Evolutionary conservation across 495 filamentous ascomycete genomes (phyloP).

Genomic region (Aspergillus incahuasiensis): DNA sequence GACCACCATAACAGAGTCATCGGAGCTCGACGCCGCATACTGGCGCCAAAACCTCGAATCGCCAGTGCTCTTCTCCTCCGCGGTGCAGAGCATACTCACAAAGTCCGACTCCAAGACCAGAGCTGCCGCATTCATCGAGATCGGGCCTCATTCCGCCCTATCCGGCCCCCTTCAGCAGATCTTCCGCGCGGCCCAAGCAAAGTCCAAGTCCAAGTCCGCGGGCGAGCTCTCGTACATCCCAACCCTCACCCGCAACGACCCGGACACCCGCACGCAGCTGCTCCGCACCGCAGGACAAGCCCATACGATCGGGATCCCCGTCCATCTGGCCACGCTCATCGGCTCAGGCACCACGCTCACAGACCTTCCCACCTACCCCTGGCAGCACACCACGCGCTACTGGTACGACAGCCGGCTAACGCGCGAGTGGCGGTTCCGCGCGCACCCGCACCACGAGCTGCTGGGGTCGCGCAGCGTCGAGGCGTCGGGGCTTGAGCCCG

Average conservation of each 20-base stretch:
- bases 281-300: conserved; percentile 27
- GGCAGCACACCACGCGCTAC: conserved; percentile 37
- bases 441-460: conserved; percentile 36
- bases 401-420: conserved; percentile 44
- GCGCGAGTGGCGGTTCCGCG: conserved; percentile 40
- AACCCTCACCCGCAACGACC: conserved; percentile 9
- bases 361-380: conserved; percentile 46
- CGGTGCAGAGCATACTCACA: conserved; percentile 22
- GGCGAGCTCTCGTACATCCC: conserved; percentile 8
- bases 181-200: neutral
- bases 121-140: conserved; percentile 15
- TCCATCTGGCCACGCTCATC: conserved; percentile 24
- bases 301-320: conserved; percentile 19
- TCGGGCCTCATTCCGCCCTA: conserved; percentile 15
- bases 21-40: conserved; percentile 31
- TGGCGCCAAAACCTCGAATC: conserved; percentile 33
- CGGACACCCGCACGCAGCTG: conserved; percentile 7
- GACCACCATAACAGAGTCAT: conserved; percentile 4
- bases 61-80: conserved; percentile 32
- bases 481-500: conserved; percentile 33
- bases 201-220: no score
- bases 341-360: conserved; percentile 25
- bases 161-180: conserved; percentile 11
- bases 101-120: neutral
- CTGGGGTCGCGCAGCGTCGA: conserved; percentile 38